These are phyloP conservation scores for Linderniella brevidens DNA, from an alignment of 257 asterid species.

Conservation along the genomic window DNA sequence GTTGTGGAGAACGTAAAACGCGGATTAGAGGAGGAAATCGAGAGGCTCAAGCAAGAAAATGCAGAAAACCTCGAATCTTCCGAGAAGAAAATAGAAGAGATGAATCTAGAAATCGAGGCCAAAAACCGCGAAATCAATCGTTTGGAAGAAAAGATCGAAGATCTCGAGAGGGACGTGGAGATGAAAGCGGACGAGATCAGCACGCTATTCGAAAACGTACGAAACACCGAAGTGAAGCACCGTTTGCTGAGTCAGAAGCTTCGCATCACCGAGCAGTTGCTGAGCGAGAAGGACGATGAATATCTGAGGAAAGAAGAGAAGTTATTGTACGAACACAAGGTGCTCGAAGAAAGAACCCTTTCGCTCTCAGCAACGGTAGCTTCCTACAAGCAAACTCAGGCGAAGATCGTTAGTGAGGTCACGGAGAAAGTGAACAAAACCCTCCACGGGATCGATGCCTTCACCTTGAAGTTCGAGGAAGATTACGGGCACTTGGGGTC, in stretches of 20 bases:
- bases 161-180: conserved; percentile 57
- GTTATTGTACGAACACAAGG: conserved; percentile 31
- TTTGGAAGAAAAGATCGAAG: conserved; percentile 52
- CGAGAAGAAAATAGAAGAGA: conserved; percentile 40
- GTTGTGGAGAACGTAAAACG: conserved; percentile 32
- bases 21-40: conserved; percentile 28
- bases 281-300: conserved; percentile 49
- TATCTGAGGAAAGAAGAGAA: conserved; percentile 51
- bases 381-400: conserved; percentile 38
- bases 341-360: conserved; percentile 30
- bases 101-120: conserved; percentile 18
- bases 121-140: conserved; percentile 28
- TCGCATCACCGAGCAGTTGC: conserved; percentile 62
- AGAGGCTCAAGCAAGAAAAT: conserved; percentile 34
- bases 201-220: conserved; percentile 43
- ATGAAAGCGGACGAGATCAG: conserved; percentile 71
- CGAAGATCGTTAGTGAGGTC: conserved; percentile 20
- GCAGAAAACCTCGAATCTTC: conserved; percentile 30
- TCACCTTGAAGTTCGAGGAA: conserved; percentile 75
- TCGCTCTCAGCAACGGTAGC: conserved; percentile 22
- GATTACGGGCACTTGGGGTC: conserved; percentile 83
- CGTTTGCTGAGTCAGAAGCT: conserved; percentile 76
- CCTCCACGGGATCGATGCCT: conserved; percentile 42
- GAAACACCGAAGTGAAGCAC: conserved; percentile 69
- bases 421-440: conserved; percentile 33